Percentiles rank a stretch among this genome's conserved stretches.
Evolutionary conservation across 1,139 yeast genomes (phyloP).

Genomic region (Lodderomyces oxycetoniae): DNA sequence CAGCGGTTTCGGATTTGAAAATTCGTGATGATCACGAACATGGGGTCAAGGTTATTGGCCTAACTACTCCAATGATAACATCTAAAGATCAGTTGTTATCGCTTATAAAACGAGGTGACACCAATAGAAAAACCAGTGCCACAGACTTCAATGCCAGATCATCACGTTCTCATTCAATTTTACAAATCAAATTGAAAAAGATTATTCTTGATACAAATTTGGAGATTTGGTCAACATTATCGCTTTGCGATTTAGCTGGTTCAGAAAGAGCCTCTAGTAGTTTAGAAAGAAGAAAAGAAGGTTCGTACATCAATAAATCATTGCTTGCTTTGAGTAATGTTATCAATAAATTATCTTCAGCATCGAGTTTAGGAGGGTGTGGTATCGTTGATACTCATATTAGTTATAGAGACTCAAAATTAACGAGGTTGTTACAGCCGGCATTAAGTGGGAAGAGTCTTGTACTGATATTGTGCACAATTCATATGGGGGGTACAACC

Average conservation of each 20-base stretch:
- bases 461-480: conserved; percentile 84
- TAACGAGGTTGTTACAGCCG: conserved; percentile 84
- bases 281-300: conserved; percentile 82
- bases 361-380: conserved; percentile 16
- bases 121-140: conserved; percentile 73
- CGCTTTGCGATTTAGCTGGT: conserved; percentile 93
- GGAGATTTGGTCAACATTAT: conserved; percentile 59
- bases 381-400: conserved; percentile 46
- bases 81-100: conserved; percentile 57
- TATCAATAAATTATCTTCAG: conserved; percentile 63
- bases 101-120: conserved; percentile 66
- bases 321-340: conserved; percentile 80
- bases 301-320: conserved; percentile 84
- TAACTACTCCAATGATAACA: conserved; percentile 54
- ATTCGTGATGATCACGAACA: conserved; percentile 69
- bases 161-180: conserved; percentile 88
- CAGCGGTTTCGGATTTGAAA: conserved; percentile 44
- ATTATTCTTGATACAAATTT: conserved; percentile 36
- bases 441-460: conserved; percentile 85
- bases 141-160: conserved; percentile 85
- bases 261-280: conserved; percentile 87
- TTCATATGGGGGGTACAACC: conserved; percentile 48
- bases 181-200: conserved; percentile 59
- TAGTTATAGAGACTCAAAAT: conserved; percentile 84
- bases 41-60: conserved; percentile 77